Evolutionary conservation across 768 basidiomycete species (phyloP).

Genomic region (Tylopilus balloui): DNA sequence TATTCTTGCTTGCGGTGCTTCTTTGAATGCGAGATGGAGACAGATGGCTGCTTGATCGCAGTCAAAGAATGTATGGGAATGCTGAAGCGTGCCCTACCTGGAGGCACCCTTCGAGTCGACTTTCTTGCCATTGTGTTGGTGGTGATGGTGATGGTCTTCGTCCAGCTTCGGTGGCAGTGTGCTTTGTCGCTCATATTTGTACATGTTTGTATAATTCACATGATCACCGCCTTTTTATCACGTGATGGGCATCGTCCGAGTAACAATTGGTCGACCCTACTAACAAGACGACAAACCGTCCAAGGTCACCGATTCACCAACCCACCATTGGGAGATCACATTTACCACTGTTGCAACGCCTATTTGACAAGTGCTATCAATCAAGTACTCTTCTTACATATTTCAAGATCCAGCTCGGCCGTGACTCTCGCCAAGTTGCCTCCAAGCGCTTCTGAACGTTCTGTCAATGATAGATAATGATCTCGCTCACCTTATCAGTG

Average conservation of each 20-base stretch:
- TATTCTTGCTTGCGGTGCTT: conserved; percentile 22
- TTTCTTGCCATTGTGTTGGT: conserved; percentile 20
- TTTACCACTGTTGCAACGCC: background rate
- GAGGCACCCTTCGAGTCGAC: conserved; percentile 18
- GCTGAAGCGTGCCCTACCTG: conserved; percentile 28
- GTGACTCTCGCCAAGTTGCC: no score
- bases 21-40: conserved; percentile 12
- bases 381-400: conserved; percentile 3
- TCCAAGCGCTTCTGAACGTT: no score
- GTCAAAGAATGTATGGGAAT: conserved; percentile 20
- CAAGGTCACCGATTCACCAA: conserved; percentile 18
- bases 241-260: no score
- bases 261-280: no score
- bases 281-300: conserved; percentile 14
- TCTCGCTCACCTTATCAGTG: no score
- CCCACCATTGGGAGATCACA: conserved; percentile 18
- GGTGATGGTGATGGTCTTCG: background rate
- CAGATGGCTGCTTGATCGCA: conserved; percentile 24
- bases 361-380: background rate
- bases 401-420: no score
- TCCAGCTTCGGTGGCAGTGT: background rate
- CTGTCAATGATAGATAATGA: no score
- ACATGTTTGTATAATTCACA: background rate
- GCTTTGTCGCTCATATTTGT: background rate
- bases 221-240: no score